Evolutionary conservation across 768 basidiomycete genomes (phyloP).

Genomic region (Trichaptum fuscoviolaceum): DNA sequence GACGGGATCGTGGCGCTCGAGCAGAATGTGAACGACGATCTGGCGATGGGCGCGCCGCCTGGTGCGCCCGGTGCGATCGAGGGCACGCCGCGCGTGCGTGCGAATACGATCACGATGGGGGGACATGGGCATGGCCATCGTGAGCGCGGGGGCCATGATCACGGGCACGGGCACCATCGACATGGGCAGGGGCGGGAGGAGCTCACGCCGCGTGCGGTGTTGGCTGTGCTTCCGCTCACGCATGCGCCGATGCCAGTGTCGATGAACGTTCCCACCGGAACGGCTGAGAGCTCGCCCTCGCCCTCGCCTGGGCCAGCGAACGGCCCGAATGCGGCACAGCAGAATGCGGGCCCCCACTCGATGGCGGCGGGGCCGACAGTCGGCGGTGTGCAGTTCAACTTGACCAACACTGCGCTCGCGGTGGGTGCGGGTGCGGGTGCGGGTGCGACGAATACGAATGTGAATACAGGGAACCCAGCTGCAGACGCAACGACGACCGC

Average conservation of each 20-base stretch:
- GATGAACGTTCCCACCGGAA: not conserved
- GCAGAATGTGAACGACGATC: slow-evolving; percentile 64
- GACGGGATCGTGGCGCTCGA: slow-evolving; percentile 74
- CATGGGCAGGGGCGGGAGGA: slow-evolving; percentile 11
- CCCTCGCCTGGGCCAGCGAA: slow-evolving; percentile 5
- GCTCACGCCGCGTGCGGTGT: slow-evolving; percentile 12
- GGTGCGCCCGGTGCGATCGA: slow-evolving; percentile 82
- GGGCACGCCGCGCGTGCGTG: slow-evolving; percentile 19
- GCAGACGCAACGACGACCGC: slow-evolving; percentile 12
- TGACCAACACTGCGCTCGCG: slow-evolving; percentile 13
- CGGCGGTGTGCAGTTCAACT: not conserved
- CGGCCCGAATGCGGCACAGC: slow-evolving; percentile 14
- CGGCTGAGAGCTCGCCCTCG: slow-evolving; percentile 26
- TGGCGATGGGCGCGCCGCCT: slow-evolving; percentile 86
- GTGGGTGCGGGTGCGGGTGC: too few species aligned
- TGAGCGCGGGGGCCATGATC: slow-evolving; percentile 40
- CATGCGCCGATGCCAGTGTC: slow-evolving; percentile 2
- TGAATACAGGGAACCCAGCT: slow-evolving; percentile 10
- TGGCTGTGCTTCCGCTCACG: slow-evolving; percentile 5
- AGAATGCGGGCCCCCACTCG: slow-evolving; percentile 10
- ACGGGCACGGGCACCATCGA: slow-evolving; percentile 58
- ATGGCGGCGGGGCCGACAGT: slow-evolving; percentile 7
- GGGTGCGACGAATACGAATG: slow-evolving; percentile 13
- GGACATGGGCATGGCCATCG: slow-evolving; percentile 26
- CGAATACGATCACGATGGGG: slow-evolving; percentile 12